phyloP scores from a whole-genome alignment of 2,329 filamentous ascomycete species.

The Emmonsiellopsis sp. region DNA sequence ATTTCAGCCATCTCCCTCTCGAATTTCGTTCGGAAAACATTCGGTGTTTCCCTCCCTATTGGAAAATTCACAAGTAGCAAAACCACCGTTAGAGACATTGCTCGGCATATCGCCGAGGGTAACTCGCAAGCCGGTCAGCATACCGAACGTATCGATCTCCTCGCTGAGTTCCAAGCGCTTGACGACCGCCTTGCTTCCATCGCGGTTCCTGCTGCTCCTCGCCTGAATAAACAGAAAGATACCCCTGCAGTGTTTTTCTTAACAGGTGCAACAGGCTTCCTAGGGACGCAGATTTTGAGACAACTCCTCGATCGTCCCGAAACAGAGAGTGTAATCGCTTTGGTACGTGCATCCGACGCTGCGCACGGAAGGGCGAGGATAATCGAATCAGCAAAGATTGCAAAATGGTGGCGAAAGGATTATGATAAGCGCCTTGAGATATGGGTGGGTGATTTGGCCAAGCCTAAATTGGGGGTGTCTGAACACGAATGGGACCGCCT shows the following conservation, averaged over 20 bases:
- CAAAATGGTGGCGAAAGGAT: slow-evolving; percentile 14
- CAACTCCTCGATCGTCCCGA: slow-evolving; percentile 8
- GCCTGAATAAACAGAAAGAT: neutral
- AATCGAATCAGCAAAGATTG: slow-evolving; percentile 7
- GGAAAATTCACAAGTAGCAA: neutral
- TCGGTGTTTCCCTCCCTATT: neutral
- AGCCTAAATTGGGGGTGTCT: slow-evolving; percentile 7
- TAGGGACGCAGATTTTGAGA: slow-evolving; percentile 15
- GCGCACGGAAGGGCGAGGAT: slow-evolving; percentile 9
- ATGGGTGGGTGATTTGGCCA: slow-evolving; percentile 11
- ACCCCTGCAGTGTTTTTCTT: neutral
- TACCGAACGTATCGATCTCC: neutral
- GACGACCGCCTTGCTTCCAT: neutral
- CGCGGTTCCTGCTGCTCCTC: neutral
- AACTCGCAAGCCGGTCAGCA: neutral
- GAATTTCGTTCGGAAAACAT: neutral
- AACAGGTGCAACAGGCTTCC: slow-evolving; percentile 13
- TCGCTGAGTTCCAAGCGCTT: neutral
- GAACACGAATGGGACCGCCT: slow-evolving; percentile 14
- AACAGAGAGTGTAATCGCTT: slow-evolving; percentile 13
- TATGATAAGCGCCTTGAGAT: slow-evolving; percentile 9
- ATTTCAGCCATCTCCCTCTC: neutral
- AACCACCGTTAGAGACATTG: neutral
- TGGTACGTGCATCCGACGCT: slow-evolving; percentile 10
- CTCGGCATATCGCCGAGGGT: neutral